These are phyloP conservation scores for Starmerella davenportii DNA, from an alignment of 805 yeast genomes.

Conservation along the genomic window DNA sequence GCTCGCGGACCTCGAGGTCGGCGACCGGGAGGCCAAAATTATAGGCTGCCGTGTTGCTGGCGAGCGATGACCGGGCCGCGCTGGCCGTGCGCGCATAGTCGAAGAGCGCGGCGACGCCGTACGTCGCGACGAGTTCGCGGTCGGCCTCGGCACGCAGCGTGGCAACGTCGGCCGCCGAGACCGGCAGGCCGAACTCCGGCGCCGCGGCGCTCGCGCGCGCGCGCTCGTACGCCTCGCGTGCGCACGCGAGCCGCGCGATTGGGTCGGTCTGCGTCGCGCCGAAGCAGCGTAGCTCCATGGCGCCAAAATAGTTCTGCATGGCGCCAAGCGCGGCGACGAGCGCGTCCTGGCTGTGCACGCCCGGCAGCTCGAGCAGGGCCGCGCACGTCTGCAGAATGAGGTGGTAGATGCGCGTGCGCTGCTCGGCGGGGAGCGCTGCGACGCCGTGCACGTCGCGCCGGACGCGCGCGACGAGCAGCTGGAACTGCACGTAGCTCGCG, in stretches of 20 bases:
- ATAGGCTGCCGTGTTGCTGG: constrained; percentile 18
- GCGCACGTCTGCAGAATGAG: constrained; percentile 35
- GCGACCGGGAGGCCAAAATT: constrained; percentile 19
- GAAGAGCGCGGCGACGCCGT: constrained; percentile 26
- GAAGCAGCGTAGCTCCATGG: constrained; percentile 23
- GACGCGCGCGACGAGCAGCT: constrained; percentile 44
- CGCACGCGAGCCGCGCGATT: constrained; percentile 1
- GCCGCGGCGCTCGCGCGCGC: constrained; percentile 17
- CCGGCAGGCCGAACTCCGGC: constrained; percentile 16
- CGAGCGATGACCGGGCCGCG: constrained; percentile 14
- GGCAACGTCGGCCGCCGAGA: constrained; percentile 4
- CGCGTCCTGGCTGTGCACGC: constrained; percentile 73
- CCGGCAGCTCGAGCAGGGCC: constrained; percentile 66
- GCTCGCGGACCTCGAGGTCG: constrained; percentile 19
- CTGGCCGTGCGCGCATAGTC: constrained; percentile 7
- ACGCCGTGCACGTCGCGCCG: constrained; percentile 40
- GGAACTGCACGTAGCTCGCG: constrained; percentile 57
- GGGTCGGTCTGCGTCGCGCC: neutral
- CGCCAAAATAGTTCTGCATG: constrained; percentile 32
- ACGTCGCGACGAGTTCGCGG: constrained; percentile 12
- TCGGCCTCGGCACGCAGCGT: constrained; percentile 4
- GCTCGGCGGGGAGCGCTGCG: neutral
- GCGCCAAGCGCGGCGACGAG: constrained; percentile 36
- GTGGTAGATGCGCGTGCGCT: constrained; percentile 33
- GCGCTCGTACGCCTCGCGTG: constrained; percentile 4